These are phyloP conservation scores for Hypoxylon rickii DNA, from an alignment of 495 filamentous ascomycete species.

Conservation along the genomic window DNA sequence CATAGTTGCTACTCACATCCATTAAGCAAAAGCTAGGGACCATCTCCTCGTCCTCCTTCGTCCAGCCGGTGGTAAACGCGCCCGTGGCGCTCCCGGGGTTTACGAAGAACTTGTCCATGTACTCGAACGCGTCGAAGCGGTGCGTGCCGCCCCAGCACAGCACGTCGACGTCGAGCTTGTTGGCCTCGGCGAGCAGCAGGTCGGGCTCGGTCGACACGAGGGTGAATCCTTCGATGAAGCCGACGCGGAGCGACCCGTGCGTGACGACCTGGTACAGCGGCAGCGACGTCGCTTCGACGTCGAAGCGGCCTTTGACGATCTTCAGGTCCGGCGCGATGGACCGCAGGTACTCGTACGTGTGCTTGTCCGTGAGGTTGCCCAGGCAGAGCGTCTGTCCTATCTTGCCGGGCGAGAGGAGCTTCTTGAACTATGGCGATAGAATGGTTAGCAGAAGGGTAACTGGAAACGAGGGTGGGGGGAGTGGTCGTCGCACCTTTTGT, in stretches of 20 bases:
- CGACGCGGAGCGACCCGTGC: slow-evolving; percentile 90
- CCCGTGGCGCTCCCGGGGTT: slow-evolving; percentile 96
- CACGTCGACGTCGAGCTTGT: slow-evolving; percentile 96
- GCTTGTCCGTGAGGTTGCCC: slow-evolving; percentile 93
- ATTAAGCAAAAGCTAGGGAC: slow-evolving; percentile 97
- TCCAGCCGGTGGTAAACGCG: slow-evolving; percentile 67
- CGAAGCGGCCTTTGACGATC: slow-evolving; percentile 91
- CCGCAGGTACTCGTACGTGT: slow-evolving; percentile 94
- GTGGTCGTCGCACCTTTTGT: slow-evolving; percentile 66
- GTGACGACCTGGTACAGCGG: slow-evolving; percentile 92
- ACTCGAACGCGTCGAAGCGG: slow-evolving; percentile 96
- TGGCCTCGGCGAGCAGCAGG: slow-evolving; percentile 86
- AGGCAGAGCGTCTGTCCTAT: slow-evolving; percentile 97
- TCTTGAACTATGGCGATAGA: slow-evolving; percentile 80
- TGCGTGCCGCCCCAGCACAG: slow-evolving; percentile 98
- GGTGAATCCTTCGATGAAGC: slow-evolving; percentile 95
- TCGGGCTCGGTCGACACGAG: slow-evolving; percentile 94
- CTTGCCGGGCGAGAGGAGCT: slow-evolving; percentile 96
- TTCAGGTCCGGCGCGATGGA: slow-evolving; percentile 91
- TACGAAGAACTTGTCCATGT: slow-evolving; percentile 98
- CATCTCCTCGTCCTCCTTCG: slow-evolving; percentile 72
- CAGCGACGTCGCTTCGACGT: slow-evolving; percentile 88
- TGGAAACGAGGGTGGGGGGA: neutral
- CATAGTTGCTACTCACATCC: slow-evolving; percentile 73
- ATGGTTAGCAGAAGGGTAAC: slow-evolving; percentile 4